Evolutionary conservation across 805 yeast genomes (phyloP).

Genomic region (Metschnikowia lochheadii): DNA sequence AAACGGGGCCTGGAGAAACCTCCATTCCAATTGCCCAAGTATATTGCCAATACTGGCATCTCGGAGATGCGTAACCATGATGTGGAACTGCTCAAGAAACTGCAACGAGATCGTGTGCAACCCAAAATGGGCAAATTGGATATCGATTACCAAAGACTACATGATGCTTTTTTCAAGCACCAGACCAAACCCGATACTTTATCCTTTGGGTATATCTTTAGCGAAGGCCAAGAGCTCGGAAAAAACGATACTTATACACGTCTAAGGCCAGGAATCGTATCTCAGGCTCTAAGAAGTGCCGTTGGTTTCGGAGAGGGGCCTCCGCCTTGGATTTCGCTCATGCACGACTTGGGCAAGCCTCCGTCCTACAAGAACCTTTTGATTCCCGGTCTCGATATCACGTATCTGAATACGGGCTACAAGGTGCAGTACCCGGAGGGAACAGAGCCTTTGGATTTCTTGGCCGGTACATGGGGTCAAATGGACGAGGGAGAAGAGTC

Average conservation of each 20-base stretch:
- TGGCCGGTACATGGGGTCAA: slow-evolving; percentile 31
- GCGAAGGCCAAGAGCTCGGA: slow-evolving; percentile 51
- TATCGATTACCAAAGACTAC: slow-evolving; percentile 74
- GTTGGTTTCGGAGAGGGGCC: slow-evolving; percentile 50
- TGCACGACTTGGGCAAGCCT: slow-evolving; percentile 74
- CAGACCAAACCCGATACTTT: slow-evolving; percentile 71
- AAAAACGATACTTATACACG: slow-evolving; percentile 39
- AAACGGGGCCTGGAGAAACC: slow-evolving; percentile 62
- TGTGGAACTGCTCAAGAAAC: slow-evolving; percentile 60
- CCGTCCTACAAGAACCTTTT: slow-evolving; percentile 70
- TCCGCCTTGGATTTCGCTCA: slow-evolving; percentile 73
- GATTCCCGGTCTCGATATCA: slow-evolving; percentile 46
- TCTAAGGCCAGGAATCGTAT: slow-evolving; percentile 64
- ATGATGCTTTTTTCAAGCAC: slow-evolving; percentile 81
- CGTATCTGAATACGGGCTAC: slow-evolving; percentile 37
- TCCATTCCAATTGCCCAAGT: slow-evolving; percentile 75
- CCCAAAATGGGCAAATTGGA: slow-evolving; percentile 86
- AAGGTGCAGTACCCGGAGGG: slow-evolving; percentile 11
- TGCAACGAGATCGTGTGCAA: slow-evolving; percentile 78
- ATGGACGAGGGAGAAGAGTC: slow-evolving; percentile 28
- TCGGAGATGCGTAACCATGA: slow-evolving; percentile 77
- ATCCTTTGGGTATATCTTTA: slow-evolving; percentile 68
- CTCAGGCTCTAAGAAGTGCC: slow-evolving; percentile 60
- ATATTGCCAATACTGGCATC: slow-evolving; percentile 79
- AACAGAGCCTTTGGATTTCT: slow-evolving; percentile 6